Conservation (phyloP, 2,329 filamentous ascomycete genomes). For the Nothophaeocryptopus gaeumannii region DNA sequence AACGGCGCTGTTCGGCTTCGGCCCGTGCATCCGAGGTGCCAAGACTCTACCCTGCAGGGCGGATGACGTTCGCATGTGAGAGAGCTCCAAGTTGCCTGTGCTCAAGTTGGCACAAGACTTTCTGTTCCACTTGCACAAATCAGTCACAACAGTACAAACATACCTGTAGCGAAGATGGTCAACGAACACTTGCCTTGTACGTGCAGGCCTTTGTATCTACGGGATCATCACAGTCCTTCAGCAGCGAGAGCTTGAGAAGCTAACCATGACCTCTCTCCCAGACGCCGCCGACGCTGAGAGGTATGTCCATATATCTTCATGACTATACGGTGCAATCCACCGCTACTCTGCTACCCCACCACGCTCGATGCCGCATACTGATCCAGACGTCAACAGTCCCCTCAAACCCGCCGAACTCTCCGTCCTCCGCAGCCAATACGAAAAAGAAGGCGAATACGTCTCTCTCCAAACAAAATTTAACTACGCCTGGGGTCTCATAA, state of each 20-base stretch:
- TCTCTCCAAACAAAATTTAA: constrained; percentile 99
- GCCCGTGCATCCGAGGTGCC: no score
- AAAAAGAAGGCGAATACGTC: constrained; percentile 96
- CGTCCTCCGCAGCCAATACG: constrained; percentile 89
- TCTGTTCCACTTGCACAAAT: not conserved
- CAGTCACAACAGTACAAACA: not conserved
- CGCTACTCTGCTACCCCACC: not conserved
- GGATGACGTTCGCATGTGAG: constrained; percentile 13
- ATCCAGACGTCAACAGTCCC: constrained; percentile 54
- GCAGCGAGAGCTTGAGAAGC: constrained; percentile 11
- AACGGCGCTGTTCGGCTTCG: no score
- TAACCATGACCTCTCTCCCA: constrained; percentile 44
- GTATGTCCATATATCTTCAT: constrained; percentile 46
- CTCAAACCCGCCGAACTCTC: constrained; percentile 88
- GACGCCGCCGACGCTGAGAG: constrained; percentile 98
- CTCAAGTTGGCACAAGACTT: constrained; percentile 8
- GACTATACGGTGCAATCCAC: not conserved
- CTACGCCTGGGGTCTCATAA: constrained; percentile 98
- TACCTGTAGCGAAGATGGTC: constrained; percentile 34
- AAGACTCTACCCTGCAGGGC: constrained; percentile 5
- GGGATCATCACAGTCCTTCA: not conserved
- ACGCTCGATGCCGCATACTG: not conserved
- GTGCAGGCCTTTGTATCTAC: not conserved
- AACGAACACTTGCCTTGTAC: constrained; percentile 51
- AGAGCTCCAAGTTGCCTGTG: no score